Conservation (phyloP, 2,329 filamentous ascomycete species). For the Aspergillus novoparasiticus region DNA sequence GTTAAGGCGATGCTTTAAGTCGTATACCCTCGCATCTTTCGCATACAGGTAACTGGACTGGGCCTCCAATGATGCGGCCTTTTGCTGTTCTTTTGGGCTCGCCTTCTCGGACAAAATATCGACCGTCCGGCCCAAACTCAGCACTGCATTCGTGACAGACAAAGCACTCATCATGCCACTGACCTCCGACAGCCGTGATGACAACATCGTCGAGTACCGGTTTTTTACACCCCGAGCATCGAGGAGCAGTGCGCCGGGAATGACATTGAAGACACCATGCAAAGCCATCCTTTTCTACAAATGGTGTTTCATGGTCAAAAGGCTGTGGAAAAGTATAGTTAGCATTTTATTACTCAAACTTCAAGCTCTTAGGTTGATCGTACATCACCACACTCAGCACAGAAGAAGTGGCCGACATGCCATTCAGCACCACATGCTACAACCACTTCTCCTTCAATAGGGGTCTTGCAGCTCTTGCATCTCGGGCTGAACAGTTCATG, state of each 20-base stretch:
- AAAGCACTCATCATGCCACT: conserved; percentile 95
- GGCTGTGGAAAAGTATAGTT: conserved; percentile 44
- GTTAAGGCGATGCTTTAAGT: conserved; percentile 56
- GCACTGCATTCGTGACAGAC: conserved; percentile 70
- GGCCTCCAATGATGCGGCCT: conserved; percentile 49
- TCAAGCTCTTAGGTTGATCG: conserved; percentile 17
- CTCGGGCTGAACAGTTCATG: conserved; percentile 91
- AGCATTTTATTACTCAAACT: conserved; percentile 6
- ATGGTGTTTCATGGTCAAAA: conserved; percentile 67
- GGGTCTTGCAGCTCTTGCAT: conserved; percentile 94
- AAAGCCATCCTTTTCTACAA: conserved; percentile 96
- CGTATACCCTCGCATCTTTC: conserved; percentile 64
- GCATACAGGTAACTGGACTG: conserved; percentile 62
- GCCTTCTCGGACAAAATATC: conserved; percentile 64
- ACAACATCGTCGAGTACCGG: conserved; percentile 90
- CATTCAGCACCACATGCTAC: conserved; percentile 93
- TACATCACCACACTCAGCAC: conserved; percentile 90
- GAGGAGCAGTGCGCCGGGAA: conserved; percentile 84
- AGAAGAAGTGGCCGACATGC: conserved; percentile 98
- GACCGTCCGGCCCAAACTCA: conserved; percentile 60
- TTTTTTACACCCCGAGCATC: conserved; percentile 81
- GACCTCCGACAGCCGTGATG: conserved; percentile 81
- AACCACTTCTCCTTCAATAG: conserved; percentile 92
- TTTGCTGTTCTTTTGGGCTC: conserved; percentile 48
- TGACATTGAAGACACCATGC: conserved; percentile 96